Percentiles rank a stretch among this genome's conserved stretches.
Evolutionary conservation across 805 yeast species (phyloP).

Genomic region (Grigorovia humatica): DNA sequence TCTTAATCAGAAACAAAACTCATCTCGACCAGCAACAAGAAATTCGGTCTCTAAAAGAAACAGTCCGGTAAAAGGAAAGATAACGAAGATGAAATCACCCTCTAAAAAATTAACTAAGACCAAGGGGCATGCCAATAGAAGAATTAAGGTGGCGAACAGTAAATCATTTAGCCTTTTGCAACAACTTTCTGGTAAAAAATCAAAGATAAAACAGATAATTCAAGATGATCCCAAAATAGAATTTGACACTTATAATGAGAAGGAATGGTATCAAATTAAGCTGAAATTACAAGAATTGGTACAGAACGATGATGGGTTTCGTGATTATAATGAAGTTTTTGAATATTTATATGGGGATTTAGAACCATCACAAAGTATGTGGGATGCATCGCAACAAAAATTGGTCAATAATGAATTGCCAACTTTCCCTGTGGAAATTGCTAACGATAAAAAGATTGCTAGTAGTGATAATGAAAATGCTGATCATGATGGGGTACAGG

Average conservation of each 20-base stretch:
- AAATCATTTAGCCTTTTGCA: constrained; percentile 13
- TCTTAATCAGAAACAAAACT: too few species aligned
- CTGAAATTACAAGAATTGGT: constrained; percentile 12
- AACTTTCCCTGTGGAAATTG: neutral
- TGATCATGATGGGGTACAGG: constrained; percentile 4
- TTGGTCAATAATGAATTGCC: neutral
- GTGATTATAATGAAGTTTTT: constrained; percentile 17
- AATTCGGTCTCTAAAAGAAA: neutral
- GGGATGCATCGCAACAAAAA: constrained; percentile 19
- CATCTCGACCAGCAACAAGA: neutral
- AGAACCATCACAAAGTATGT: constrained; percentile 7
- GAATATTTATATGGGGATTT: constrained; percentile 18
- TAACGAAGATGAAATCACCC: neutral
- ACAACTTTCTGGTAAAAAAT: constrained; percentile 25
- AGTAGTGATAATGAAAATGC: too few species aligned
- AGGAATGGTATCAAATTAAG: constrained; percentile 22
- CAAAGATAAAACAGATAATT: constrained; percentile 21
- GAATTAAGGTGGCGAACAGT: neutral
- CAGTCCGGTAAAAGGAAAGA: neutral
- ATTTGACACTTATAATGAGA: constrained; percentile 20
- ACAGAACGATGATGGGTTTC: constrained; percentile 11
- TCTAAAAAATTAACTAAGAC: neutral
- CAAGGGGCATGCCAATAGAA: neutral
- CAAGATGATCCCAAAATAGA: neutral
- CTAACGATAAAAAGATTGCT: neutral